These are phyloP conservation scores for Clarireedia homoeocarpa DNA, from an alignment of 2,329 filamentous ascomycete species.

Conservation along the genomic window DNA sequence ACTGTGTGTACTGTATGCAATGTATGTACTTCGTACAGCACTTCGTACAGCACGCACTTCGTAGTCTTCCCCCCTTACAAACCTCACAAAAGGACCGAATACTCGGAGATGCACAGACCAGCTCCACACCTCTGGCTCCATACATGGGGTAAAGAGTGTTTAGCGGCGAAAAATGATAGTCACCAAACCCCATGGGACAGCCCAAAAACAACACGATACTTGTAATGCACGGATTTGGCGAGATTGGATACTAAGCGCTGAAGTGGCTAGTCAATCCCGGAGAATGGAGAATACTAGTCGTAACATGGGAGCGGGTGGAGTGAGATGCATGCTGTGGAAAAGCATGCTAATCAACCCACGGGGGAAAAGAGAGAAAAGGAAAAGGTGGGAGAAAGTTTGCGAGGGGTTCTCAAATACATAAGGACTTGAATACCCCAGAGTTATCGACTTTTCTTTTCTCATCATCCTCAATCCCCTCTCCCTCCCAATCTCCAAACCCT, in stretches of 20 bases:
- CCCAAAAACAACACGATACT: neutral
- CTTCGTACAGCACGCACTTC: no score
- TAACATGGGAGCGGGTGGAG: no score
- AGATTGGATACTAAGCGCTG: neutral
- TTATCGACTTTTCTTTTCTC: neutral
- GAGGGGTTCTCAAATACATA: conserved; percentile 2
- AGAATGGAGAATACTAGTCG: no score
- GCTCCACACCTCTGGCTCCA: neutral
- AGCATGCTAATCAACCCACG: no score
- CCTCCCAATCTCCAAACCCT: neutral
- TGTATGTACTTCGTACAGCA: neutral
- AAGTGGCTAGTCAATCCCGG: no score
- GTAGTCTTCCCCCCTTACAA: neutral
- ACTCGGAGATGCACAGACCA: conserved; percentile 1
- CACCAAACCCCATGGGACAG: conserved; percentile 4
- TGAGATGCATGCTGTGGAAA: no score
- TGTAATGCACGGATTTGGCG: neutral
- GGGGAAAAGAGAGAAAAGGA: no score
- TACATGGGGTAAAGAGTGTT: conserved; percentile 5
- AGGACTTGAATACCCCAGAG: neutral
- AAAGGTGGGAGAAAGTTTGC: neutral
- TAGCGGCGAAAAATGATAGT: neutral
- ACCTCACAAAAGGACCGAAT: conserved; percentile 8
- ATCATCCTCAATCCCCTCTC: neutral
- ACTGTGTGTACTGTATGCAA: neutral